Conservation (phyloP, 306 rosid genomes). For the Sphenostylis stenocarpa region DNA sequence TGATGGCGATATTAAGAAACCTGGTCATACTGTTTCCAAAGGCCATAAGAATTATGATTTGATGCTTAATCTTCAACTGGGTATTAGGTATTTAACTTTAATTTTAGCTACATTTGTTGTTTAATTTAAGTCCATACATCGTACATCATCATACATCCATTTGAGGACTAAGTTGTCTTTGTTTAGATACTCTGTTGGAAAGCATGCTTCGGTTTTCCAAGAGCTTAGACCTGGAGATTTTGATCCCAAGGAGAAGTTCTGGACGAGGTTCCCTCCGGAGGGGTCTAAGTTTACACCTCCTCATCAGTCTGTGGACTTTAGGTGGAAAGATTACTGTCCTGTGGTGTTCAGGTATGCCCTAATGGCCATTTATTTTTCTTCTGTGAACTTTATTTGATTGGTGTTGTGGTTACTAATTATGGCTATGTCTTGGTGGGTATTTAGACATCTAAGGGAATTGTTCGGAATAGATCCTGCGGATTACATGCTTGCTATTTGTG, state of each 20-base stretch:
- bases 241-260: constrained; percentile 57
- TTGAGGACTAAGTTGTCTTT: neutral
- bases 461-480: constrained; percentile 59
- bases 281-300: constrained; percentile 59
- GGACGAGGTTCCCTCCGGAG: constrained; percentile 56
- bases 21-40: constrained; percentile 42
- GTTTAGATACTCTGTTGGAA: constrained; percentile 49
- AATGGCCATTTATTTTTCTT: neutral
- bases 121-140: neutral
- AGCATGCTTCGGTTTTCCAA: constrained; percentile 40
- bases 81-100: constrained; percentile 38
- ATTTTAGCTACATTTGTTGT: constrained; percentile 1
- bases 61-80: constrained; percentile 58
- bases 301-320: constrained; percentile 52
- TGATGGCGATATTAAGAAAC: constrained; percentile 46
- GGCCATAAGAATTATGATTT: constrained; percentile 56
- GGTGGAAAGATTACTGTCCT: constrained; percentile 61
- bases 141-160: neutral
- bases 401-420: constrained; percentile 13
- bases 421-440: constrained; percentile 29
- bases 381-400: neutral
- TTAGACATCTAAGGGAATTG: constrained; percentile 56
- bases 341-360: constrained; percentile 51
- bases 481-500: constrained; percentile 61
- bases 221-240: constrained; percentile 51